Conservation (phyloP, 495 filamentous ascomycete genomes). For the Parmelia sp. region DNA sequence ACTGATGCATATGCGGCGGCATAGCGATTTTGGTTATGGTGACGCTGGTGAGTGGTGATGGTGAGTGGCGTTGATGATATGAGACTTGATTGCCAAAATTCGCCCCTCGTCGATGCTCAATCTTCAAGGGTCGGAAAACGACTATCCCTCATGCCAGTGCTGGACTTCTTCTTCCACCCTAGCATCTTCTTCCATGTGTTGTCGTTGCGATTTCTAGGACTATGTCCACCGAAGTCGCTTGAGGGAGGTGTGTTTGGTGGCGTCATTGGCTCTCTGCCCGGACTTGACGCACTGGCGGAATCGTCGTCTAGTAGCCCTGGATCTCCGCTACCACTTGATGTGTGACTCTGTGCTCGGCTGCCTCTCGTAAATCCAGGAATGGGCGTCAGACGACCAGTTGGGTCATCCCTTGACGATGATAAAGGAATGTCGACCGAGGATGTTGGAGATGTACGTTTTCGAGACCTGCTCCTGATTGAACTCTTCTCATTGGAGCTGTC, state of each 20-base stretch:
- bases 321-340: constrained; percentile 37
- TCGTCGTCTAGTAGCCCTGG: constrained; percentile 44
- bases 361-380: constrained; percentile 33
- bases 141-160: constrained; percentile 30
- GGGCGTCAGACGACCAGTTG: constrained; percentile 26
- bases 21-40: neutral
- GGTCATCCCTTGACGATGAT: constrained; percentile 26
- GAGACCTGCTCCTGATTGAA: constrained; percentile 29
- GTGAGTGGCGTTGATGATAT: neutral
- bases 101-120: constrained; percentile 12
- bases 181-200: constrained; percentile 82
- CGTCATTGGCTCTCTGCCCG: constrained; percentile 62
- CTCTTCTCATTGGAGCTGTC: constrained; percentile 26
- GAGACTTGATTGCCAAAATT: neutral
- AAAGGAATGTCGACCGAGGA: constrained; percentile 35
- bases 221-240: constrained; percentile 47
- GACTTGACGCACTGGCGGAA: constrained; percentile 42
- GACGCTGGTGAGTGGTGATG: no score
- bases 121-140: constrained; percentile 27
- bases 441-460: constrained; percentile 40
- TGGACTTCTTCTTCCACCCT: constrained; percentile 58
- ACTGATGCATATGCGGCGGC: neutral
- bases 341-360: constrained; percentile 34
- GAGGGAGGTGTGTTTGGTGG: constrained; percentile 80
- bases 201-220: constrained; percentile 49